Evolutionary conservation across 1,284 basidiomycete species (phyloP).

Genomic region (Trichosporon sp.): DNA sequence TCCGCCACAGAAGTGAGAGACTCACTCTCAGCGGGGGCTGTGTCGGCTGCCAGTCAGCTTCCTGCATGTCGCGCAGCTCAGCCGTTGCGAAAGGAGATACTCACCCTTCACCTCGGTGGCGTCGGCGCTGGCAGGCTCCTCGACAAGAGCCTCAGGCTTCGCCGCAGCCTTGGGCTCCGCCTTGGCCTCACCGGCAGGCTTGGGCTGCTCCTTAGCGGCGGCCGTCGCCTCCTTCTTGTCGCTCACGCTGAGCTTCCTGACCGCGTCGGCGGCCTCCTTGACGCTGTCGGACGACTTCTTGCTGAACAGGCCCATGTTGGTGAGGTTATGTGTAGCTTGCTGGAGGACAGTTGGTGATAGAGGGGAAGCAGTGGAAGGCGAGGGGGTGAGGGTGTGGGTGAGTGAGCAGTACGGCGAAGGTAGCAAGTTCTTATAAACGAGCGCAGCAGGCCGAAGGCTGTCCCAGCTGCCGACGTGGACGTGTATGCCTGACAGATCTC

Average conservation of each 20-base stretch:
- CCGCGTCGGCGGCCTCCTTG: not conserved
- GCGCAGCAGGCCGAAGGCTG: not conserved
- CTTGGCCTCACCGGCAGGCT: not conserved
- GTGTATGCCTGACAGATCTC: not conserved
- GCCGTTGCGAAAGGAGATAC: no score
- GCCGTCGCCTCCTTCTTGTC: not conserved
- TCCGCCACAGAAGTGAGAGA: not conserved
- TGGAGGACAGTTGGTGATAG: not conserved
- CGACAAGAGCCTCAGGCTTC: not conserved
- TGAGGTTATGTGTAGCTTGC: not conserved
- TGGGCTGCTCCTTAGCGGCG: not conserved
- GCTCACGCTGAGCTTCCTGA: not conserved
- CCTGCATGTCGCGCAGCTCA: no score
- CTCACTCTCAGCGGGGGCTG: no score
- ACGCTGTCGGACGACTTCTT: slow-evolving; percentile 1
- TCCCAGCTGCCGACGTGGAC: not conserved
- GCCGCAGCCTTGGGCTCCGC: not conserved
- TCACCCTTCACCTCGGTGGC: not conserved
- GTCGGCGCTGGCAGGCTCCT: not conserved
- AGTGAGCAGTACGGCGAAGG: not conserved
- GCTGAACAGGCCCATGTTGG: not conserved
- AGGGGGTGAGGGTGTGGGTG: not conserved
- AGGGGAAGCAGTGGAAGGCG: not conserved
- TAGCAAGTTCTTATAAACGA: not conserved
- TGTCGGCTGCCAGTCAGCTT: no score